phyloP scores from a whole-genome alignment of 768 basidiomycete species.

The Ramaria sp. region DNA sequence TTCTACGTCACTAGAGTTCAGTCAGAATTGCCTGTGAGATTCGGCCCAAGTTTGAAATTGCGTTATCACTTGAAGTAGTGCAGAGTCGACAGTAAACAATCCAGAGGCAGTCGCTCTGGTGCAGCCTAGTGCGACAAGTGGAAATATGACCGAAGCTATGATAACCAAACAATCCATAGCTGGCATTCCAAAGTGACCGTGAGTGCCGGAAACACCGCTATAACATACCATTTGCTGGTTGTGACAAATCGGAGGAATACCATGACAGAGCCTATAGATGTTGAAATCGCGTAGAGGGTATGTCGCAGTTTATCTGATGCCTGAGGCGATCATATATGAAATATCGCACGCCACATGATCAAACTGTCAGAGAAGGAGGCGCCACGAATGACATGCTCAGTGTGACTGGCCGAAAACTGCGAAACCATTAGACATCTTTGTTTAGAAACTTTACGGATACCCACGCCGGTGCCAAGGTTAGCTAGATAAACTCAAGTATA shows the following conservation, averaged over 20 bases:
- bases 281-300: background rate
- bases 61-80: too few relatives aligned
- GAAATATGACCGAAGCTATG: background rate
- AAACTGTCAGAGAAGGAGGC: background rate
- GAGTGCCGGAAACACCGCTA: background rate
- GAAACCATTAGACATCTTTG: background rate
- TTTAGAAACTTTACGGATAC: background rate
- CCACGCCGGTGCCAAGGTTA: background rate
- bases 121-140: background rate
- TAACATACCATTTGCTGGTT: background rate
- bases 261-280: too few relatives aligned
- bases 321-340: constrained; percentile 2
- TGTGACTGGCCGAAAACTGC: background rate
- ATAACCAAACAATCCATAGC: background rate
- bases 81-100: too few relatives aligned
- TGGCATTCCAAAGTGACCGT: background rate
- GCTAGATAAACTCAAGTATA: background rate
- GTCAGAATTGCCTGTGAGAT: too few relatives aligned
- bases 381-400: background rate
- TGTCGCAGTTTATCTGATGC: background rate
- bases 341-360: background rate
- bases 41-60: too few relatives aligned
- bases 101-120: background rate
- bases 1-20: background rate
- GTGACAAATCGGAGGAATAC: background rate